These are phyloP conservation scores for Fusarium nygamai DNA, from an alignment of 2,329 filamentous ascomycete species.

Conservation along the genomic window DNA sequence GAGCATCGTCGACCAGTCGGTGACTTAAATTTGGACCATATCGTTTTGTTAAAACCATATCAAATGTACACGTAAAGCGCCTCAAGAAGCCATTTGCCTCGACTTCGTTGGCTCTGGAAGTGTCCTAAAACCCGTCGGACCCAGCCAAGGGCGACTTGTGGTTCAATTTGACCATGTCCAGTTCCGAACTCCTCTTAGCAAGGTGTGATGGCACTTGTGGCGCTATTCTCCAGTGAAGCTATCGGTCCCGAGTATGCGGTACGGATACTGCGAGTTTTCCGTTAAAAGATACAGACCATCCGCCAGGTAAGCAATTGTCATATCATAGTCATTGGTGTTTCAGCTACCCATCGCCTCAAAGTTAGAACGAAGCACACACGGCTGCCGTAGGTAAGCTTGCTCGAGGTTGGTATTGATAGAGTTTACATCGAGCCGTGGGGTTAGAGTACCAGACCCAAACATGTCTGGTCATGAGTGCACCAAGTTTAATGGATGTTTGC, in stretches of 20 bases:
- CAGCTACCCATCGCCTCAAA: not conserved
- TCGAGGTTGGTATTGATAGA: not conserved
- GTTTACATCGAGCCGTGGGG: not conserved
- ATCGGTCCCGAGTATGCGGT: not conserved
- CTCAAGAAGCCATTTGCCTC: not conserved
- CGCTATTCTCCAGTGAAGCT: conserved; percentile 1
- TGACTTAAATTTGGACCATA: not conserved
- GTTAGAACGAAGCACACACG: not conserved
- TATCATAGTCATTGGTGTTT: not conserved
- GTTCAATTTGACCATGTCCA: not conserved
- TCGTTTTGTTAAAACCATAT: not conserved
- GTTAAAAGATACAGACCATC: not conserved
- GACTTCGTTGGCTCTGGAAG: not conserved
- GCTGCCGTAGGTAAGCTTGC: not conserved
- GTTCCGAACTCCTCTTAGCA: not conserved
- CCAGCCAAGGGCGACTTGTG: not conserved
- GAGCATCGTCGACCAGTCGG: not conserved
- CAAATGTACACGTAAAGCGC: not conserved
- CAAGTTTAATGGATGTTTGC: not conserved
- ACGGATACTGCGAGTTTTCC: not conserved
- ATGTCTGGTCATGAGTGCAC: not conserved
- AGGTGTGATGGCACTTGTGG: not conserved
- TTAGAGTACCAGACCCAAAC: not conserved
- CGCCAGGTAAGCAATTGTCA: not conserved
- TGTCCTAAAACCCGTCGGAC: not conserved